These are phyloP conservation scores for Gracilariopsis chorda DNA, from an alignment of 23 red algal genomes.

Conservation along the genomic window DNA sequence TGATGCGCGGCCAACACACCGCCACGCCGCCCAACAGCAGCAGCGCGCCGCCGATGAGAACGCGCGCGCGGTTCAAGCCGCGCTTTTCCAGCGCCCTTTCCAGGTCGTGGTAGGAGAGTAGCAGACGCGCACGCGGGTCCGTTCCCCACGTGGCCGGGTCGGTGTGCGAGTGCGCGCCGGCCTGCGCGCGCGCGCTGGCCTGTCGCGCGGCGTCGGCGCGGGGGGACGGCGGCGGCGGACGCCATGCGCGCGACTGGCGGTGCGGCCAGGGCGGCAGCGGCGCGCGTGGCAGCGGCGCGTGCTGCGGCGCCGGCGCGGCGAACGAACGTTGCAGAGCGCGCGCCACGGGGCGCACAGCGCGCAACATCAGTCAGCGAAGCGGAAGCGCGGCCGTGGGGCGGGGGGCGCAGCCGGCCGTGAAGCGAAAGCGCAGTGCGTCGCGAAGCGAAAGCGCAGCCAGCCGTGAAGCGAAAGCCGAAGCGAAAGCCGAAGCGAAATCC, in stretches of 20 bases:
- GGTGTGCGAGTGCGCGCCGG: neutral
- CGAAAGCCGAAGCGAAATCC: no score
- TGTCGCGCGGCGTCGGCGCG: neutral
- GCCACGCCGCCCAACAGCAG: neutral
- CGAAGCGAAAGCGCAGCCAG: no score
- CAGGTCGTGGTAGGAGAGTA: constrained; percentile 71
- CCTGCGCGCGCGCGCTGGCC: neutral
- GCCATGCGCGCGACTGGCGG: constrained; percentile 2
- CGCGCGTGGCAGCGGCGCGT: neutral
- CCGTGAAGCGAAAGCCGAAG: no score
- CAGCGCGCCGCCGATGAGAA: constrained; percentile 6
- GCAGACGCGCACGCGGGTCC: neutral
- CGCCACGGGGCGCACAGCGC: no score
- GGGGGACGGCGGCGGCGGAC: neutral
- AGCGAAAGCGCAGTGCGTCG: no score
- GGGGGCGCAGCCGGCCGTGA: no score
- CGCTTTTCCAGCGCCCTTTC: constrained; percentile 33
- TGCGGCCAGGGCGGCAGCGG: neutral
- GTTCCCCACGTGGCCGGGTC: neutral
- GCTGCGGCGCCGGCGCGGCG: no score
- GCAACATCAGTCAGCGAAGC: no score
- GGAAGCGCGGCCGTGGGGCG: no score
- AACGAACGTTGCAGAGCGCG: no score
- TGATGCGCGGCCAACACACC: constrained; percentile 73
- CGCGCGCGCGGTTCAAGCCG: constrained; percentile 23